Evolutionary conservation across 78 protist genomes (phyloP).

Genomic region (Dictyostelium capitatum): DNA sequence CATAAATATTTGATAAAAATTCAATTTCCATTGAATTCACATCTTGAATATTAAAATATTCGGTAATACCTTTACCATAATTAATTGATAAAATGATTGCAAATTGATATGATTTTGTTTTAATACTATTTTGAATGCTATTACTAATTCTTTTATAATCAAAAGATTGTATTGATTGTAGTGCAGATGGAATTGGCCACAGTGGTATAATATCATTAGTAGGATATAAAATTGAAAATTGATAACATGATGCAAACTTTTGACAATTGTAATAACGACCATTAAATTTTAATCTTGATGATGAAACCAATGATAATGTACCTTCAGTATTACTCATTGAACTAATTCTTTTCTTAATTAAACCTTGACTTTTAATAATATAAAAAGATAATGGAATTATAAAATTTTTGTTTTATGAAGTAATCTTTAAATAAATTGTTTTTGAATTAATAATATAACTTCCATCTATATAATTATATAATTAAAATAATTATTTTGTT

Average conservation of each 20-base stretch:
- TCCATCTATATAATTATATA: too few relatives aligned
- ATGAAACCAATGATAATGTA: background rate
- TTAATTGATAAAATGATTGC: background rate
- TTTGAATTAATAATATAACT: too few relatives aligned
- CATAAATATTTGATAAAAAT: background rate
- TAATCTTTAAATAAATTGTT: too few relatives aligned
- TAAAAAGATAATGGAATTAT: too few relatives aligned
- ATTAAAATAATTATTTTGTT: too few relatives aligned
- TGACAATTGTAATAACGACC: background rate
- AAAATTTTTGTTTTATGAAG: too few relatives aligned
- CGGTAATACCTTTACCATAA: slow-evolving; percentile 4
- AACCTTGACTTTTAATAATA: background rate
- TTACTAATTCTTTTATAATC: background rate
- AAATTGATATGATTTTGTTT: slow-evolving; percentile 26
- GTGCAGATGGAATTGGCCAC: slow-evolving; percentile 34
- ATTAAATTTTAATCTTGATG: background rate
- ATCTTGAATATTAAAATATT: background rate
- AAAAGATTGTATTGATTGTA: background rate
- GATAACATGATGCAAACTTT: background rate
- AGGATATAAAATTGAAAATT: slow-evolving; percentile 29
- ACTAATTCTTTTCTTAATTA: background rate
- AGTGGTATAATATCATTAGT: background rate
- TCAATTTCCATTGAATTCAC: background rate
- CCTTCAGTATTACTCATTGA: background rate
- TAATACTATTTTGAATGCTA: background rate